These are phyloP conservation scores for Corylus heterophylla DNA, from an alignment of 306 rosid species.

Conservation along the genomic window DNA sequence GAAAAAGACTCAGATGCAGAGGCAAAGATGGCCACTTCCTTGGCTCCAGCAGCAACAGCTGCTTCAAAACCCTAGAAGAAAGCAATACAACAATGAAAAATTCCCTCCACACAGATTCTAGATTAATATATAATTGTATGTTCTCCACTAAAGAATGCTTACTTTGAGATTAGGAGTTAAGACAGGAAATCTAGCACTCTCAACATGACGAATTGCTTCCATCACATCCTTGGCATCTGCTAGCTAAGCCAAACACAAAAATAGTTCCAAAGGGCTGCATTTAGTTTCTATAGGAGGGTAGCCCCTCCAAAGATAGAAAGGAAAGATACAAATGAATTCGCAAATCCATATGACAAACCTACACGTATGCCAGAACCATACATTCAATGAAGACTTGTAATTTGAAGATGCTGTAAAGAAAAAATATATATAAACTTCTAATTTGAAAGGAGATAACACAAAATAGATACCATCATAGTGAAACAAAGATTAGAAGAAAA, in stretches of 20 bases:
- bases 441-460: background rate
- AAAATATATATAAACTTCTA: too few species aligned
- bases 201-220: conserved; percentile 62
- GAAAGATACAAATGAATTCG: background rate
- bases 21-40: conserved; percentile 88
- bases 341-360: background rate
- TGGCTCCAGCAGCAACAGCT: conserved; percentile 90
- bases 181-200: conserved; percentile 79
- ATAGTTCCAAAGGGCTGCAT: background rate
- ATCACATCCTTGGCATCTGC: conserved; percentile 91
- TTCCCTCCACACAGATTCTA: conserved; percentile 20
- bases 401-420: conserved; percentile 11
- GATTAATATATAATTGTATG: conserved; percentile 4
- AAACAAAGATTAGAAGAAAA: background rate
- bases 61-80: conserved; percentile 84
- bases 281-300: background rate
- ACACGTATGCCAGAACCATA: background rate
- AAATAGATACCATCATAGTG: background rate
- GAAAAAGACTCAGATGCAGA: conserved; percentile 94
- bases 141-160: conserved; percentile 27
- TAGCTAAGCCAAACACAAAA: conserved; percentile 48
- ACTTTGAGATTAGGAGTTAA: conserved; percentile 87
- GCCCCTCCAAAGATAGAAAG: background rate
- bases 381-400: background rate
- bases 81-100: conserved; percentile 18